Base-by-base conservation (phyloP, 1,139 yeast genomes). In the Pichia sp. region DNA sequence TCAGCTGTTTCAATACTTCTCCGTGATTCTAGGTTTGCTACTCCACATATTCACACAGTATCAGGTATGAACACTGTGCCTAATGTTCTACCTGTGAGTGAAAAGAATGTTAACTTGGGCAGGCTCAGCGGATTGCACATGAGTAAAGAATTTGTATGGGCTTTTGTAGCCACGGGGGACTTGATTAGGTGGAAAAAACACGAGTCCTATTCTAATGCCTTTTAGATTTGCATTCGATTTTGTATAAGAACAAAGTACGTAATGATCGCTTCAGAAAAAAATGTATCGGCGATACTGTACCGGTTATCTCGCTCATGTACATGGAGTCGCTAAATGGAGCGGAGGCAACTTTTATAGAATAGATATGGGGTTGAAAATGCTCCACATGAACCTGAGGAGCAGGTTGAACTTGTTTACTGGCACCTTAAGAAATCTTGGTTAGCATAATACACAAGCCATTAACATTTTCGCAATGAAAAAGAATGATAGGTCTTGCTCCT, bases 101-200 rank as follows among this genome's bases (percentile, higher is more conserved):
- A 62, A 38, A 64, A 68, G 47, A 62, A 70, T 49, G 53, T 70
- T 10, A 55, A 54, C 11, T 54, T 71, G 15, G 82, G 84, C 1
- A 73, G 80, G 56, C 66, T 80, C 42, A 73, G 75, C 51, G 77
- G 79, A 2, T 66, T 79, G 40, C 70, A 71, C 56, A 65, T 78
- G 45, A 78, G 74, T 49, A 63, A 69, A 1, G 57, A 59, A 23
- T 70, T 68, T 53, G 72, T 81, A 50, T 81, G 84, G 85, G 75
- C 79, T 30, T 78, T 76, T 66, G 75, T 78, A 2, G 73, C 75
- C 50, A 76, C 75, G 47, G 86, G 86, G 2, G 86, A 81, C 65
- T 66, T 80, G 11, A 72, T 80, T 49, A 73, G 73, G 53, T 71
- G 72, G 72, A 58, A 49, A 40, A 54, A 70, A 48, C 69, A 69